Base-by-base conservation (phyloP, 495 filamentous ascomycete genomes). In the Hypoxylon fuscum region DNA sequence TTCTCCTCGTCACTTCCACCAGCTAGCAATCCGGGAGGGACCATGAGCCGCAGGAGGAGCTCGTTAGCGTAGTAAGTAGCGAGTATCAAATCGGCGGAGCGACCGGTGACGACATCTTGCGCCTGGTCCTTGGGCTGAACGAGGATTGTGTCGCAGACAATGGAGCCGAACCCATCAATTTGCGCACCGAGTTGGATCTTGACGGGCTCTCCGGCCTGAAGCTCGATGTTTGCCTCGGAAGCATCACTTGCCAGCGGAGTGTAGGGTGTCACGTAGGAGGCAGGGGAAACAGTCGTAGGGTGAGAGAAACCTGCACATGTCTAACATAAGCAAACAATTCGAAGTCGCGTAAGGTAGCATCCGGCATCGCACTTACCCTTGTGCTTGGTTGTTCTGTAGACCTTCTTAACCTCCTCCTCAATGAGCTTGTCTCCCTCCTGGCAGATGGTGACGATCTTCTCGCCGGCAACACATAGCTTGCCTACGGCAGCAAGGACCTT, bases 141-240 rank as follows among this genome's bases (percentile, higher is more conserved):
- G 46, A 97, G 72, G 59, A 97, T 83, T 38, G 91, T 94, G 76
- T 98, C 91, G 80, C 94, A 97, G 66, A 98, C 90, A 66, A 98
- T 97, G 64, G 93, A 89, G 68, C 93, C 91, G 73, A 98, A 94
- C 43, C 95, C 95, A 80, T 98, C 95, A 55, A 98, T 97, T 79
- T 98, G 95, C 34, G 94, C 95, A 68, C 95, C 95, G 8, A 98
- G 86, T 65, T 98, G 96, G 74, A 98, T 93, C 84, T 98, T 98
- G 72, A 94, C 81, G 55, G 90, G 75, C 77, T 98, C 94, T 41
- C 87, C 89, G 41, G 87, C 82, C 80, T 96, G 92, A 60, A 98
- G 79, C 55, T 84, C 81, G 22, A 84, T 83, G 32, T 83, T 85
- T 40, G 92, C 91, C 77, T 98, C 95, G 72, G 91, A 87, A 66